Evolutionary conservation across 2,329 filamentous ascomycete genomes (phyloP).

Genomic region (Fusarium irregulare): DNA sequence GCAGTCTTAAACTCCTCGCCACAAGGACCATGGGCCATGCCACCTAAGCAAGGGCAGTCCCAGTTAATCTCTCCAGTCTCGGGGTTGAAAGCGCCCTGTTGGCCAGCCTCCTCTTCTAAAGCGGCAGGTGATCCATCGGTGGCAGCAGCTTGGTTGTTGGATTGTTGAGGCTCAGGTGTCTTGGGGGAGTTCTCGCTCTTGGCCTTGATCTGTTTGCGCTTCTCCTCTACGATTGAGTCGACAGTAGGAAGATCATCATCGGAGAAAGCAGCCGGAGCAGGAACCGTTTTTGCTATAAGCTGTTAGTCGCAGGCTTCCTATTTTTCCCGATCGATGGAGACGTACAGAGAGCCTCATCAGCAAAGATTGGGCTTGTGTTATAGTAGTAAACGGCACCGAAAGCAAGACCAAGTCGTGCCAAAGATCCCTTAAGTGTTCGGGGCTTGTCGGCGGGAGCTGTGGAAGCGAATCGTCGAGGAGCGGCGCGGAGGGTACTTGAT

Average conservation of each 20-base stretch:
- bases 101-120: slow-evolving; percentile 82
- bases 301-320: slow-evolving; percentile 17
- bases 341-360: slow-evolving; percentile 82
- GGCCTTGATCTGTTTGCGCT: slow-evolving; percentile 61
- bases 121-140: slow-evolving; percentile 58
- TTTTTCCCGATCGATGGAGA: slow-evolving; percentile 21
- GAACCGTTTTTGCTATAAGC: slow-evolving; percentile 45
- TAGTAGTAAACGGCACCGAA: slow-evolving; percentile 89
- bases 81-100: slow-evolving; percentile 95
- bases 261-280: slow-evolving; percentile 64
- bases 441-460: slow-evolving; percentile 71
- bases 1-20: slow-evolving; percentile 95
- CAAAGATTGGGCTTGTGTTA: slow-evolving; percentile 88
- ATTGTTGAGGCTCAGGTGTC: slow-evolving; percentile 44
- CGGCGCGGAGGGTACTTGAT: slow-evolving; percentile 53
- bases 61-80: slow-evolving; percentile 99
- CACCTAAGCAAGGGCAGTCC: slow-evolving; percentile 97
- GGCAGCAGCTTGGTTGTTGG: slow-evolving; percentile 44
- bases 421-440: slow-evolving; percentile 84
- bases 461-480: slow-evolving; percentile 64
- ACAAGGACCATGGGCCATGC: slow-evolving; percentile 96
- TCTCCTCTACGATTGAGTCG: slow-evolving; percentile 74
- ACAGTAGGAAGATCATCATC: slow-evolving; percentile 71
- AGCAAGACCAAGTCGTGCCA: slow-evolving; percentile 79
- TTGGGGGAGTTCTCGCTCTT: slow-evolving; percentile 44